These are phyloP conservation scores for Pisolithus sp. DNA, from an alignment of 768 basidiomycete genomes.

Conservation along the genomic window DNA sequence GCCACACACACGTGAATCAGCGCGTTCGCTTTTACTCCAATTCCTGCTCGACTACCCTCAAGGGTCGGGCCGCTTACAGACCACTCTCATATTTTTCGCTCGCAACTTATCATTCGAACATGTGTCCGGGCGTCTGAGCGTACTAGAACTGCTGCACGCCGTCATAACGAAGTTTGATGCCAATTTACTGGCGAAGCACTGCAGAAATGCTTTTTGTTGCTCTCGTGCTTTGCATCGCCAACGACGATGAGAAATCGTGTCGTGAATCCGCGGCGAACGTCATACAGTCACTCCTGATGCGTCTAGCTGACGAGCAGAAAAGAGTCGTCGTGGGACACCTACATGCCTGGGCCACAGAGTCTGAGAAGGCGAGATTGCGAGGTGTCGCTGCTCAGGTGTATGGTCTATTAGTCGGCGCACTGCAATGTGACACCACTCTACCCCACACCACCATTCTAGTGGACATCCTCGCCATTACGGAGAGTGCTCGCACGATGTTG, in stretches of 20 bases:
- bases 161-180: slow-evolving; percentile 80
- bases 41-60: slow-evolving; percentile 98
- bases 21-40: slow-evolving; percentile 81
- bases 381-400: slow-evolving; percentile 79
- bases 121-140: slow-evolving; percentile 88
- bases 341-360: slow-evolving; percentile 71
- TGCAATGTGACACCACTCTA: slow-evolving; percentile 40
- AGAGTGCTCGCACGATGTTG: slow-evolving; percentile 6
- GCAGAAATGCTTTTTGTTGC: slow-evolving; percentile 86
- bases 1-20: slow-evolving; percentile 83
- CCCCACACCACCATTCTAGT: slow-evolving; percentile 47
- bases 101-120: slow-evolving; percentile 87
- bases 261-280: slow-evolving; percentile 83
- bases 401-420: slow-evolving; percentile 70
- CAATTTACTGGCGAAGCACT: slow-evolving; percentile 66
- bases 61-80: slow-evolving; percentile 82
- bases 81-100: slow-evolving; percentile 86
- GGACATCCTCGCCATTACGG: slow-evolving; percentile 40
- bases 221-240: slow-evolving; percentile 88
- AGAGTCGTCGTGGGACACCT: slow-evolving; percentile 60
- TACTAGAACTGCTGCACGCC: slow-evolving; percentile 87
- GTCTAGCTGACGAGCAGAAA: slow-evolving; percentile 57
- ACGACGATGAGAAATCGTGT: slow-evolving; percentile 87
- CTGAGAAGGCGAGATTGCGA: slow-evolving; percentile 51
- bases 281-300: slow-evolving; percentile 66